Base-by-base conservation (phyloP, 495 filamentous ascomycete species). In the Penicillium daleae region DNA sequence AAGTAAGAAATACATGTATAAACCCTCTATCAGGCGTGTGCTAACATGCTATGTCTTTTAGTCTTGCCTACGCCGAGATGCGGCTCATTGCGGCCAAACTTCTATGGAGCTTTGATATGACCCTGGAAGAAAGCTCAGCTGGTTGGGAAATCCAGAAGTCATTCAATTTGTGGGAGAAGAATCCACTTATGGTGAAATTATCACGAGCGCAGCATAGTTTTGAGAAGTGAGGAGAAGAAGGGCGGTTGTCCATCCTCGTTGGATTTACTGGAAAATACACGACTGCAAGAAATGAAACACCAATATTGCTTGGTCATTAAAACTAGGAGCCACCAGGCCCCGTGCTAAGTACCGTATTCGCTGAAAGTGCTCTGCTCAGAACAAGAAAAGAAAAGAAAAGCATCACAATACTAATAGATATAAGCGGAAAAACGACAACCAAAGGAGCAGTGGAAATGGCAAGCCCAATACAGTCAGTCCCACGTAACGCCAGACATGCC, bases 41-140 rank as follows among this genome's bases (percentile, higher is more conserved):
- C 31, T 59, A 31, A 59, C 51, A n/a, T n/a, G n/a, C n/a, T n/a
- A n/a, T n/a, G n/a, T n/a, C n/a, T n/a, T 32, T 46, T 17, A 78
- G 76, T 54, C 74, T 88, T 27, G 84, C 82, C 0, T 82, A 79
- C 63, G 77, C 74, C 1, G 84, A 87, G 64, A 80, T 85, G 74
- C 73, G 81, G 2, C 59, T 87, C 2, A 78, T 83, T 22, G 60
- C 83, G 6, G 76, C 84, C 4, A 82, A 79, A 32, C 48, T 87
- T 15, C 51, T 88, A 1, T 87, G 76, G 75, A 76, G 71, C 35
- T 86, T 87, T 67, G 82, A 87, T 48, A 66, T 87, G 32, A 67
- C 71, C 42, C 63, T 80, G 2, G 63, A 67, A 0, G 64, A 75
- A 4, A 71, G 70, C 21, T 67, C 66, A n/a, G 44, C 56, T 13